Percentiles rank a stretch among this genome's conserved stretches.
phyloP scores from a whole-genome alignment of 2,329 filamentous ascomycete genomes.

The Aspergillus quadrilineatus region DNA sequence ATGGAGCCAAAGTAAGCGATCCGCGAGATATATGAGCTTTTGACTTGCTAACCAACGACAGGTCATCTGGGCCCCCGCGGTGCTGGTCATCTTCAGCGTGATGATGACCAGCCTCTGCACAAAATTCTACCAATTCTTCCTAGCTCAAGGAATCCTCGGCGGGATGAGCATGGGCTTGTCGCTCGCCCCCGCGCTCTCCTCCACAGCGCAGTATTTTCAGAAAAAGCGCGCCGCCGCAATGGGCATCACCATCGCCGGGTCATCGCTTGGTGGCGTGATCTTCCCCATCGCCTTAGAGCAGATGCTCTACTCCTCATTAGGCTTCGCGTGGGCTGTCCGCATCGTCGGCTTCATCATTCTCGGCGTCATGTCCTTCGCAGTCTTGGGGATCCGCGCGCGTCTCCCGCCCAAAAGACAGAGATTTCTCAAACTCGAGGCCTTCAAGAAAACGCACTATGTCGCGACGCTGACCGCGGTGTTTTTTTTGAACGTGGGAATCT shows the following conservation, averaged over 20 bases:
- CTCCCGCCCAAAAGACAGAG: slow-evolving; percentile 15
- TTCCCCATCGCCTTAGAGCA: slow-evolving; percentile 48
- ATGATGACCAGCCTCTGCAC: slow-evolving; percentile 63
- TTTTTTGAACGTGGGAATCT: slow-evolving; percentile 27
- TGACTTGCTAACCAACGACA: slow-evolving; percentile 10
- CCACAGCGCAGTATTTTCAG: slow-evolving; percentile 50
- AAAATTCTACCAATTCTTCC: slow-evolving; percentile 55
- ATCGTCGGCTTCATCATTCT: slow-evolving; percentile 54
- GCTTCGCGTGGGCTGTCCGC: slow-evolving; percentile 56
- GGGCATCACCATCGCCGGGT: slow-evolving; percentile 50
- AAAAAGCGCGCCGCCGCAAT: slow-evolving; percentile 49
- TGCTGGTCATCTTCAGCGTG: slow-evolving; percentile 39
- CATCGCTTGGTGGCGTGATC: slow-evolving; percentile 54
- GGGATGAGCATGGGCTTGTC: slow-evolving; percentile 40
- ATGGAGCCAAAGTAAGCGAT: slow-evolving; percentile 20
- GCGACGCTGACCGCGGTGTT: slow-evolving; percentile 19
- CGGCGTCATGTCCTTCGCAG: slow-evolving; percentile 44
- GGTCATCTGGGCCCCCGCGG: slow-evolving; percentile 18
- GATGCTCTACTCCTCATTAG: slow-evolving; percentile 49
- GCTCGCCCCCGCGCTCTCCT: slow-evolving; percentile 47
- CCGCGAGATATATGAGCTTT: background rate
- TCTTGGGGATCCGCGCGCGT: slow-evolving; percentile 21
- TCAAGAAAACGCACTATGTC: slow-evolving; percentile 45
- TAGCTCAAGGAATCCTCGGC: slow-evolving; percentile 26
- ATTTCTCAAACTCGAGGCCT: slow-evolving; percentile 18